Base-by-base conservation (phyloP, 2,329 filamentous ascomycete genomes). In the Polychaeton citri region DNA sequence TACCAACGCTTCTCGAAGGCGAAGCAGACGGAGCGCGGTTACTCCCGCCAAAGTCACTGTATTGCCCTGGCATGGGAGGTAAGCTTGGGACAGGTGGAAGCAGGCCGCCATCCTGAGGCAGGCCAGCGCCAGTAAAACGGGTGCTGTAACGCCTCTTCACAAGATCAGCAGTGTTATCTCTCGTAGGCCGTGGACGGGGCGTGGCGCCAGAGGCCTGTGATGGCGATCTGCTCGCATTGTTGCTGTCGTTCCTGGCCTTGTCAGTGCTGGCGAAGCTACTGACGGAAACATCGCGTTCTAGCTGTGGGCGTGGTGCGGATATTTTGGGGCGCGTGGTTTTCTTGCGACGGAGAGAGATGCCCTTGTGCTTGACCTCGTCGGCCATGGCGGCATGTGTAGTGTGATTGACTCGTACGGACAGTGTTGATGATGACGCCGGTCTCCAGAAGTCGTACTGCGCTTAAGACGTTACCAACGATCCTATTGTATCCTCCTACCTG, bases 91-190 rank as follows among this genome's bases (percentile, higher is more conserved):
- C 50, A 10, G 57, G 54, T 4, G 65, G 65, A 48, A 94, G 68
- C 28, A 48, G 33, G 15, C 73, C 74, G 38, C 72, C 75, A 46
- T 83, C 77, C 40, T 74, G 64, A 1, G 81, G 81, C 1, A 79
- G 60, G 45, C 82, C 77, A 50, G 86, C 88, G 21, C 48, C 51
- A 10, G 50, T 47, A 59, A 95, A 93, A 41, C 88, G 79, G 30
- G 87, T 87, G 26, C 90, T 96, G 61, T 96, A 98, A 49, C 90
- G 72, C 49, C 86, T 74, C 65, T 96, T 96, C 40, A 98, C 87
- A 36, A 96, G 68, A 58, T 98, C 88, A 13, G 75, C 74, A 30
- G 76, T 79, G 49, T 72, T 69, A 34, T 57, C 55, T 38, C 56
- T 64, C 31, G 38, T 38, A 19, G 41, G 32, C 6, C n/a, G 47